These are phyloP conservation scores for Globisporangium solare DNA, from an alignment of 352 stramenopile genomes.

Conservation along the genomic window DNA sequence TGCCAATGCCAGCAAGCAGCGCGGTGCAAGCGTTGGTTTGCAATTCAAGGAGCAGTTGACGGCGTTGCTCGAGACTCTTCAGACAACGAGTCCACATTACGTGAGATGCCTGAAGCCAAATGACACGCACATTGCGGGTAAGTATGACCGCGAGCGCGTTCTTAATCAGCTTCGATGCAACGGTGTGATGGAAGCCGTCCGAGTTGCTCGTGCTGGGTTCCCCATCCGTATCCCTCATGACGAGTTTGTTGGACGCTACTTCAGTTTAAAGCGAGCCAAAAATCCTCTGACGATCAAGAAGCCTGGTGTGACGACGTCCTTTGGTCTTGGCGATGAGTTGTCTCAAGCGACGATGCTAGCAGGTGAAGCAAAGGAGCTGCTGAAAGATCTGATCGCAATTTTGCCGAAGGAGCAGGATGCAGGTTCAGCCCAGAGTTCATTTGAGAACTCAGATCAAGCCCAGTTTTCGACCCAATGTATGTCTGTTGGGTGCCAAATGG, in stretches of 20 bases:
- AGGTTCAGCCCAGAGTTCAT: conserved; percentile 62
- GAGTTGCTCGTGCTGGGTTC: conserved; percentile 80
- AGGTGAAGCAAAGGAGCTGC: conserved; percentile 61
- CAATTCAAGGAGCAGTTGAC: conserved; percentile 86
- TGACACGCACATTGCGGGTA: conserved; percentile 48
- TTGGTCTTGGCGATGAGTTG: conserved; percentile 38
- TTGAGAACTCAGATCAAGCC: conserved; percentile 62
- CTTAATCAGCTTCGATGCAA: conserved; percentile 84
- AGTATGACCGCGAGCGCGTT: conserved; percentile 68
- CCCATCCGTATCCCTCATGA: conserved; percentile 73
- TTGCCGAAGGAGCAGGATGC: conserved; percentile 85
- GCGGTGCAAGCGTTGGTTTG: conserved; percentile 70
- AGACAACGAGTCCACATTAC: conserved; percentile 80
- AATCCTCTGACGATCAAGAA: conserved; percentile 38
- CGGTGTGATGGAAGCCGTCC: conserved; percentile 83
- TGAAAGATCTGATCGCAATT: conserved; percentile 88
- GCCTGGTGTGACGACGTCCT: conserved; percentile 23
- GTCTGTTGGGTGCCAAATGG: conserved; percentile 86
- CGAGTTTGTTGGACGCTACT: conserved; percentile 73
- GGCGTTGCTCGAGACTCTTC: conserved; percentile 63
- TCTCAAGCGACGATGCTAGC: conserved; percentile 32
- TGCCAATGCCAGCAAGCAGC: conserved; percentile 56
- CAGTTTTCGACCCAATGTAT: conserved; percentile 62
- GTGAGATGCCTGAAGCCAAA: conserved; percentile 90
- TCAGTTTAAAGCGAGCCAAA: conserved; percentile 51